phyloP scores from a whole-genome alignment of 2,329 filamentous ascomycete genomes.

The Aspergillus sp. region DNA sequence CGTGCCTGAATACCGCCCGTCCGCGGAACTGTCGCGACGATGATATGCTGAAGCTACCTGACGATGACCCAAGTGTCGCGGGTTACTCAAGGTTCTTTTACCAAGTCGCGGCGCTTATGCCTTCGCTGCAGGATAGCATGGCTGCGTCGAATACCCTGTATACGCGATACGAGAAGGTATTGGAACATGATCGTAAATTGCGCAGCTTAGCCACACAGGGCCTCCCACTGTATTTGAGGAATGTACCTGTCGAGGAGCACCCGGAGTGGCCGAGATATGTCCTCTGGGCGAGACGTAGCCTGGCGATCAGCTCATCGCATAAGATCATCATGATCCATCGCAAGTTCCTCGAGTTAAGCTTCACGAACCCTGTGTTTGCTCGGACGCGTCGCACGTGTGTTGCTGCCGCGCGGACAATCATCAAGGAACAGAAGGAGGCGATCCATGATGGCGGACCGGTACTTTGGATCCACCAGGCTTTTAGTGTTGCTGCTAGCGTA shows the following conservation, averaged over 20 bases:
- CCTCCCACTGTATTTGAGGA: conserved; percentile 39
- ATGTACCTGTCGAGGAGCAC: conserved; percentile 29
- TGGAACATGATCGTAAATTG: conserved; percentile 45
- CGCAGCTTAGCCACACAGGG: conserved; percentile 36
- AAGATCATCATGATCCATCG: conserved; percentile 52
- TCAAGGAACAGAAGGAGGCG: conserved; percentile 40
- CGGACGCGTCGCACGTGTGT: conserved; percentile 48
- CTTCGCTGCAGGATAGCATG: conserved; percentile 43
- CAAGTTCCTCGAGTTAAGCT: conserved; percentile 46
- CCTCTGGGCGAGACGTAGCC: conserved; percentile 42
- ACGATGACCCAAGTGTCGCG: conserved; percentile 39
- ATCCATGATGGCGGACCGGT: conserved; percentile 43
- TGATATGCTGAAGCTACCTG: conserved; percentile 23
- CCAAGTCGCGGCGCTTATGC: conserved; percentile 42
- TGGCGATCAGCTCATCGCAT: conserved; percentile 44
- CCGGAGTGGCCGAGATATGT: conserved; percentile 46
- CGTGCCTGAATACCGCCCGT: conserved; percentile 37
- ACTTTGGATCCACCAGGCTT: conserved; percentile 48
- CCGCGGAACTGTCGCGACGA: conserved; percentile 37
- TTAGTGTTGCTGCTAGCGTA: conserved; percentile 43
- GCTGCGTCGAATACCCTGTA: conserved; percentile 36
- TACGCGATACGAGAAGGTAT: conserved; percentile 44
- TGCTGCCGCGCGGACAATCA: conserved; percentile 44
- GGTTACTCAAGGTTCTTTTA: conserved; percentile 42
- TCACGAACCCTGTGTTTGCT: conserved; percentile 45